Evolutionary conservation across 495 filamentous ascomycete genomes (phyloP).

Genomic region (Pyronema omphalodes): DNA sequence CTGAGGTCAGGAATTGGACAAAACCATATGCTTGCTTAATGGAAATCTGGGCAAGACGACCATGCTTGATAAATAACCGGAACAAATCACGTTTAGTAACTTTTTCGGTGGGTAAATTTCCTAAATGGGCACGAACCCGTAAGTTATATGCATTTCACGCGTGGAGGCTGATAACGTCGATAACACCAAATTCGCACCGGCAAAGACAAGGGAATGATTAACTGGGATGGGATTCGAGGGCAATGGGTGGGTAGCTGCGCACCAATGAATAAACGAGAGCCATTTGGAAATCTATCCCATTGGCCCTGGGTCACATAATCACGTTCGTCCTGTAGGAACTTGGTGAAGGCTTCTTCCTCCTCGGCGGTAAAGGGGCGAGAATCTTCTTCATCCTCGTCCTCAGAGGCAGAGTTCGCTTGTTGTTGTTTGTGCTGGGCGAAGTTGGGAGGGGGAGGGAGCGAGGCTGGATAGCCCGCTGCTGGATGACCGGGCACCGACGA

Average conservation of each 20-base stretch:
- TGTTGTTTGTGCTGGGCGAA: conserved; percentile 21
- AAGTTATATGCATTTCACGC: conserved; percentile 4
- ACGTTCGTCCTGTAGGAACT: conserved; percentile 63
- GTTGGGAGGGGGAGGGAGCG: conserved; percentile 21
- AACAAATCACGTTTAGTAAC: conserved; percentile 90
- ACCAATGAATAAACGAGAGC: conserved; percentile 85
- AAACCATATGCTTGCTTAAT: conserved; percentile 96
- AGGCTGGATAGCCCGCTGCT: conserved; percentile 21
- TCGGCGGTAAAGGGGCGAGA: conserved; percentile 22
- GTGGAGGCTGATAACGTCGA: background rate
- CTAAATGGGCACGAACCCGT: conserved; percentile 30
- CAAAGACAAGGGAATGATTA: background rate
- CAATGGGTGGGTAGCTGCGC: conserved; percentile 27
- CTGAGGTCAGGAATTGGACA: conserved; percentile 70
- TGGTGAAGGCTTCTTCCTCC: conserved; percentile 52
- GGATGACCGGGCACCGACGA: conserved; percentile 17
- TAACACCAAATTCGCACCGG: background rate
- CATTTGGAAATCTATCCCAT: conserved; percentile 81
- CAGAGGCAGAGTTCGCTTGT: conserved; percentile 7
- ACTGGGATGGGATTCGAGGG: conserved; percentile 7
- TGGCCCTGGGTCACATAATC: conserved; percentile 69
- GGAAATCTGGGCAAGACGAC: conserved; percentile 80
- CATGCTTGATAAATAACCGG: conserved; percentile 69
- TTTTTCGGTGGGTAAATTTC: conserved; percentile 81
- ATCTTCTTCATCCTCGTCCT: conserved; percentile 20